Evolutionary conservation across 495 filamentous ascomycete species (phyloP).

Genomic region (Tetracladium setigerum): DNA sequence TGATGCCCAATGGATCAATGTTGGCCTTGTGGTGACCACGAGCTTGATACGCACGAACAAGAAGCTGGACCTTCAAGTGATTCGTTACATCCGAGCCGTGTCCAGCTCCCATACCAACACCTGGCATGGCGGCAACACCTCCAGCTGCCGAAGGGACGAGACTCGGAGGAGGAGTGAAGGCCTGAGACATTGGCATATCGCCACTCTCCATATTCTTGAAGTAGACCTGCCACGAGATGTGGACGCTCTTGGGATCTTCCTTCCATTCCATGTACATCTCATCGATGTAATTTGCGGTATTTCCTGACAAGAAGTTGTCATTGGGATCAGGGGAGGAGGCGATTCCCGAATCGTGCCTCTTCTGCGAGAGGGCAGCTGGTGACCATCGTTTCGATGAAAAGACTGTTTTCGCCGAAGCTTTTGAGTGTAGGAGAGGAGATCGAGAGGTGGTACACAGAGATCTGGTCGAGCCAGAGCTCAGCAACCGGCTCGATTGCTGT

Average conservation of each 20-base stretch:
- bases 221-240: slow-evolving; percentile 98
- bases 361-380: slow-evolving; percentile 40
- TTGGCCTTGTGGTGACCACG: slow-evolving; percentile 97
- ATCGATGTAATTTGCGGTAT: slow-evolving; percentile 96
- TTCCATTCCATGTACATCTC: slow-evolving; percentile 99
- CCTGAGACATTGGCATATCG: slow-evolving; percentile 93
- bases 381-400: slow-evolving; percentile 36
- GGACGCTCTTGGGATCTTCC: slow-evolving; percentile 84
- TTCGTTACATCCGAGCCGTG: slow-evolving; percentile 82
- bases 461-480: slow-evolving; percentile 42
- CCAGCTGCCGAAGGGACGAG: slow-evolving; percentile 73
- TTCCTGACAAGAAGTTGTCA: slow-evolving; percentile 91
- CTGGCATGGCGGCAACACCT: slow-evolving; percentile 70
- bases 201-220: slow-evolving; percentile 98
- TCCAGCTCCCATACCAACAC: slow-evolving; percentile 55
- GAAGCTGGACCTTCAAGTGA: slow-evolving; percentile 95
- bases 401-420: slow-evolving; percentile 5
- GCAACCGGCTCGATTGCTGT: slow-evolving; percentile 41
- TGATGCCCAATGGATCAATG: slow-evolving; percentile 92
- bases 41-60: slow-evolving; percentile 95
- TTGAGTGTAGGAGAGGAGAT: slow-evolving; percentile 27
- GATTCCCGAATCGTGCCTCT: slow-evolving; percentile 36
- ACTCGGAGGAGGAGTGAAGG: slow-evolving; percentile 91
- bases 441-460: slow-evolving; percentile 39
- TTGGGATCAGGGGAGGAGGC: slow-evolving; percentile 59